Evolutionary conservation across 495 filamentous ascomycete genomes (phyloP).

Genomic region (Talaromyces nanjingensis): DNA sequence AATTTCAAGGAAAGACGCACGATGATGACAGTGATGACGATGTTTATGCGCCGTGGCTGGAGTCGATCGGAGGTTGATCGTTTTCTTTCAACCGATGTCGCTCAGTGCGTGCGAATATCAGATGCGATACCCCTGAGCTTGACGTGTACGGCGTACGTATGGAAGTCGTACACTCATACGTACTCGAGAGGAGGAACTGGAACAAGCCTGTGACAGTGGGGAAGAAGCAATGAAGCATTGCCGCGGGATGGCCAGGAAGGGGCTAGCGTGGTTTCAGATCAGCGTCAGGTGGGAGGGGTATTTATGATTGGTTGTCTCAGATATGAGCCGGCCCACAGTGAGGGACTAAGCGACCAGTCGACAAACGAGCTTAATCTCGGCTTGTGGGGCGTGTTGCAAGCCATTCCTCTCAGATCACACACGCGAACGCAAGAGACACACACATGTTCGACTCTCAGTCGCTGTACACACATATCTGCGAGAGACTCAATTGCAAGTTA

Average conservation of each 20-base stretch:
- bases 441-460: neutral
- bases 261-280: conserved; percentile 9
- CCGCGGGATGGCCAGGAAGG: neutral
- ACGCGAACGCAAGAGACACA: neutral
- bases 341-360: neutral
- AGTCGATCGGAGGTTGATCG: neutral
- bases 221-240: neutral
- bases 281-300: neutral
- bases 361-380: neutral
- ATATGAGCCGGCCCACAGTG: neutral
- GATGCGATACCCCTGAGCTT: neutral
- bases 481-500: neutral
- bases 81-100: neutral
- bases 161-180: neutral
- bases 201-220: conserved; percentile 1
- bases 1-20: neutral
- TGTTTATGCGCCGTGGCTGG: neutral
- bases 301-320: neutral
- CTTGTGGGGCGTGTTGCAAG: neutral
- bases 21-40: neutral
- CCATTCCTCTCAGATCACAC: neutral
- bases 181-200: neutral
- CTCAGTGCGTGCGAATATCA: neutral
- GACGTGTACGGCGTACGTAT: neutral
- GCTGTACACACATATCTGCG: neutral